Evolutionary conservation across 2,329 filamentous ascomycete species (phyloP).

Genomic region (Colletotrichum acutatum): DNA sequence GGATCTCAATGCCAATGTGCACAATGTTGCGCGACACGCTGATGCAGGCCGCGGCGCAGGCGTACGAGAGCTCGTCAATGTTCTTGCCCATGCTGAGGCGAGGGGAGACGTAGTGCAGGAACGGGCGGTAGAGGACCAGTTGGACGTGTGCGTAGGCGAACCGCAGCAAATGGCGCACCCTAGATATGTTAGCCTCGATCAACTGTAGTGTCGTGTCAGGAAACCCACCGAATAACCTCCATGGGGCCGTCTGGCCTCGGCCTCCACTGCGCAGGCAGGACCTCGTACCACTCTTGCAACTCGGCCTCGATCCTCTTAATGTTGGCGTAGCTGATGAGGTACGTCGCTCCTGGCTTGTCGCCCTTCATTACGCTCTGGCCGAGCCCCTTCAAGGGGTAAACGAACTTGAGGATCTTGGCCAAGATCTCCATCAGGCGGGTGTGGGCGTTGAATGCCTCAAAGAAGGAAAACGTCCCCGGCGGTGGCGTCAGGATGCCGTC

Average conservation of each 20-base stretch:
- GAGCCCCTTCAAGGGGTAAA: constrained; percentile 72
- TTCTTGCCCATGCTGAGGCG: constrained; percentile 64
- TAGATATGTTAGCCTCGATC: constrained; percentile 39
- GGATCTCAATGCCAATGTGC: constrained; percentile 83
- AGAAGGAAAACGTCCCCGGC: constrained; percentile 66
- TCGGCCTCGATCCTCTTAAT: constrained; percentile 74
- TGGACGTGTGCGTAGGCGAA: constrained; percentile 87
- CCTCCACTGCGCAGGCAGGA: constrained; percentile 79
- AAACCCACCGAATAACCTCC: constrained; percentile 78
- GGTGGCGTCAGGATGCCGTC: constrained; percentile 66
- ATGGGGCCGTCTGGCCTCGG: constrained; percentile 81
- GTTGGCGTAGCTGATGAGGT: constrained; percentile 70
- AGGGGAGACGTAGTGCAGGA: constrained; percentile 84
- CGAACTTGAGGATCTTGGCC: constrained; percentile 71
- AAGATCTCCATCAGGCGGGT: constrained; percentile 72
- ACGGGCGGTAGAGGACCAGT: constrained; percentile 84
- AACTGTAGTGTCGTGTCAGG: background rate
- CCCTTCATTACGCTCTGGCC: constrained; percentile 58
- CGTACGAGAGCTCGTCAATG: constrained; percentile 82
- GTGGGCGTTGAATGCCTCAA: constrained; percentile 75
- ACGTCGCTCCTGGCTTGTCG: constrained; percentile 59
- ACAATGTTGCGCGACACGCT: constrained; percentile 79
- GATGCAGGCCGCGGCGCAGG: constrained; percentile 72
- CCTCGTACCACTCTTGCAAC: constrained; percentile 71
- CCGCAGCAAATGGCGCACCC: constrained; percentile 78